Evolutionary conservation across 2,329 filamentous ascomycete genomes (phyloP).

Genomic region (Paecilomyces fulvus): DNA sequence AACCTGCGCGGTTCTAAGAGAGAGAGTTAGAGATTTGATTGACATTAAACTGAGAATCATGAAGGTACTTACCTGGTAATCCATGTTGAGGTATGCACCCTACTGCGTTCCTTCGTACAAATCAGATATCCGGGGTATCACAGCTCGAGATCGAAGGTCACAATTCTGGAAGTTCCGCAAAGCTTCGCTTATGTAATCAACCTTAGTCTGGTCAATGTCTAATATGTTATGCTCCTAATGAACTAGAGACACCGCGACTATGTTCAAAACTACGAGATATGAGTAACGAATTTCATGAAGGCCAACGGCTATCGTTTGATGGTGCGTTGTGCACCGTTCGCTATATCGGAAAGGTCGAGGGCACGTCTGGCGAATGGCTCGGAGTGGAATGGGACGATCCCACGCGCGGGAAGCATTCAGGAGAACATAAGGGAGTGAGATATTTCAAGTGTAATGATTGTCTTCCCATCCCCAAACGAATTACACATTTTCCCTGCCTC

Average conservation of each 20-base stretch:
- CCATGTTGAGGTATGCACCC: constrained; percentile 28
- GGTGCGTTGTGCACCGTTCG: constrained; percentile 73
- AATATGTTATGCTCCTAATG: background rate
- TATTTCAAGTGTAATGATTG: constrained; percentile 68
- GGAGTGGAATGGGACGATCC: constrained; percentile 96
- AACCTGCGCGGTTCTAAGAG: constrained; percentile 79
- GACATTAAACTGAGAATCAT: background rate
- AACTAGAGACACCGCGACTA: background rate
- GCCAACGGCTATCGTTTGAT: constrained; percentile 73
- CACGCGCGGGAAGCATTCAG: constrained; percentile 80
- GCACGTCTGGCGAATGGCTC: constrained; percentile 73
- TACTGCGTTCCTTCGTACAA: background rate
- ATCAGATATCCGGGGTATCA: constrained; percentile 4
- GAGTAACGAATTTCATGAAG: constrained; percentile 40
- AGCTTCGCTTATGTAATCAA: constrained; percentile 18
- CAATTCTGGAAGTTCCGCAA: background rate
- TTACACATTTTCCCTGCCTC: background rate
- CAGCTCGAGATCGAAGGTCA: constrained; percentile 4
- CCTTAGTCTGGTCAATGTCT: background rate
- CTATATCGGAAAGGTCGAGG: constrained; percentile 68
- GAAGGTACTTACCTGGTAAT: constrained; percentile 39
- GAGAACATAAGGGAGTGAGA: constrained; percentile 65
- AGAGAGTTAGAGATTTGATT: constrained; percentile 4
- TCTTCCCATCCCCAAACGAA: constrained; percentile 5
- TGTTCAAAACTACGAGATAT: constrained; percentile 15